Evolutionary conservation across 345 rosid species (phyloP).

Genomic region (Euphorbia lathyris): DNA sequence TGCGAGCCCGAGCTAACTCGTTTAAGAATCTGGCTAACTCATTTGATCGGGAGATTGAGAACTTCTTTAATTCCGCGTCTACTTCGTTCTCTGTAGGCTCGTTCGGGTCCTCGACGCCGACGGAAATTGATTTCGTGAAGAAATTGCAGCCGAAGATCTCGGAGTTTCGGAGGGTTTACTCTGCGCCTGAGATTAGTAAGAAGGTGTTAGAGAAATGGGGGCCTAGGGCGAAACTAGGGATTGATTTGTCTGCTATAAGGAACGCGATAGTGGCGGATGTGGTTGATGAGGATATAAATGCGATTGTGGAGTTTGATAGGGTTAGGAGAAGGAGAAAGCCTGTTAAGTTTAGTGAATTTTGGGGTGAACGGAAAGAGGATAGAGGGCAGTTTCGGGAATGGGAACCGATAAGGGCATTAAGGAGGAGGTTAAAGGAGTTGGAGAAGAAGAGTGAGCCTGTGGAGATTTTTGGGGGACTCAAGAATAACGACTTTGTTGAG

Average conservation of each 20-base stretch:
- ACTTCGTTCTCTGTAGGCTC: constrained; percentile 54
- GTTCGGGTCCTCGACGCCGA: constrained; percentile 30
- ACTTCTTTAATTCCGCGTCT: constrained; percentile 66
- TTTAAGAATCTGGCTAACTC: constrained; percentile 81
- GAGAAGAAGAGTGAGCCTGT: constrained; percentile 63
- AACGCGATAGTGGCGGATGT: constrained; percentile 70
- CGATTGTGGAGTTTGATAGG: constrained; percentile 44
- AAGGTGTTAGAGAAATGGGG: constrained; percentile 84
- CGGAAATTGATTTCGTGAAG: constrained; percentile 80
- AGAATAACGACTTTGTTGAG: constrained; percentile 71
- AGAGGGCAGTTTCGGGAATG: constrained; percentile 51
- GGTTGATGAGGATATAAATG: constrained; percentile 29
- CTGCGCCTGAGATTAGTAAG: constrained; percentile 86
- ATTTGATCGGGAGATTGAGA: constrained; percentile 85
- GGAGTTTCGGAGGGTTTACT: constrained; percentile 86
- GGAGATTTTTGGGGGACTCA: constrained; percentile 68
- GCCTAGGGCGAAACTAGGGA: constrained; percentile 63
- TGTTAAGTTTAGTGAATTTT: constrained; percentile 49
- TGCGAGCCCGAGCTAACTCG: constrained; percentile 79
- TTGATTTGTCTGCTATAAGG: constrained; percentile 77
- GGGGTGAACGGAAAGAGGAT: constrained; percentile 40
- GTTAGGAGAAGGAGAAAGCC: constrained; percentile 44
- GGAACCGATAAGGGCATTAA: constrained; percentile 77
- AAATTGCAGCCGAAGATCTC: constrained; percentile 82
- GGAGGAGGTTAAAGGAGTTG: constrained; percentile 66